These are phyloP conservation scores for Coemansia sp. DNA, from an alignment of 192 early-diverging fungal species.

Conservation along the genomic window DNA sequence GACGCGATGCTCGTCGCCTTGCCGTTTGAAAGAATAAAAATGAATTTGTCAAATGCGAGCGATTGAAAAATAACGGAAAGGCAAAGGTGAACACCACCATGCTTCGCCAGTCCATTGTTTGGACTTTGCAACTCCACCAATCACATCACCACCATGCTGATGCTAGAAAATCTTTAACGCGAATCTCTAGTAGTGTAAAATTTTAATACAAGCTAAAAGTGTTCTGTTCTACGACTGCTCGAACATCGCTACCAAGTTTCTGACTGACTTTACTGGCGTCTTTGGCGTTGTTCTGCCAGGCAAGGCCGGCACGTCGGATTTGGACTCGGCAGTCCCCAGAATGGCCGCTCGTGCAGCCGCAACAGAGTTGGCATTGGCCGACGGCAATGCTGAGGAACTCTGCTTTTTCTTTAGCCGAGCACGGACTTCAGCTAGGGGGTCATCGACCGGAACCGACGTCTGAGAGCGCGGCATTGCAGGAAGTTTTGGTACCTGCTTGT, in stretches of 20 bases:
- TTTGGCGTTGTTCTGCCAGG: slow-evolving; percentile 4
- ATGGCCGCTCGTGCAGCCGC: slow-evolving; percentile 17
- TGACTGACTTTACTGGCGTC: slow-evolving; percentile 40
- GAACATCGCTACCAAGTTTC: slow-evolving; percentile 50
- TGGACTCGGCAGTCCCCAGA: slow-evolving; percentile 13
- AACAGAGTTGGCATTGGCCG: neutral
- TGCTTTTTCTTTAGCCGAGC: slow-evolving; percentile 51
- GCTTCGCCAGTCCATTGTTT: neutral
- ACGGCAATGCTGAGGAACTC: slow-evolving; percentile 36
- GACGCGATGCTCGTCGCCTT: neutral
- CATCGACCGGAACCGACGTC: slow-evolving; percentile 16
- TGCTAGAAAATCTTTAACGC: slow-evolving; percentile 3
- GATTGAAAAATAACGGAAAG: neutral
- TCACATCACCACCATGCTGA: neutral
- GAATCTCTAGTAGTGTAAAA: neutral
- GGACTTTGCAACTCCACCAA: neutral
- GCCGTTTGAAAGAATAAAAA: neutral
- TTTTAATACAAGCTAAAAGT: neutral
- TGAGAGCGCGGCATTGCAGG: slow-evolving; percentile 29
- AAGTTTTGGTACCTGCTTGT: slow-evolving; percentile 11
- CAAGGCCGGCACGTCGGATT: neutral
- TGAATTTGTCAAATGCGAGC: neutral
- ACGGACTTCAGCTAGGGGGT: slow-evolving; percentile 43
- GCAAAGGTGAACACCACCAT: neutral
- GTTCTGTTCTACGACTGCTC: slow-evolving; percentile 19